Conservation (phyloP, 306 rosid species). For the Myrica gale region DNA sequence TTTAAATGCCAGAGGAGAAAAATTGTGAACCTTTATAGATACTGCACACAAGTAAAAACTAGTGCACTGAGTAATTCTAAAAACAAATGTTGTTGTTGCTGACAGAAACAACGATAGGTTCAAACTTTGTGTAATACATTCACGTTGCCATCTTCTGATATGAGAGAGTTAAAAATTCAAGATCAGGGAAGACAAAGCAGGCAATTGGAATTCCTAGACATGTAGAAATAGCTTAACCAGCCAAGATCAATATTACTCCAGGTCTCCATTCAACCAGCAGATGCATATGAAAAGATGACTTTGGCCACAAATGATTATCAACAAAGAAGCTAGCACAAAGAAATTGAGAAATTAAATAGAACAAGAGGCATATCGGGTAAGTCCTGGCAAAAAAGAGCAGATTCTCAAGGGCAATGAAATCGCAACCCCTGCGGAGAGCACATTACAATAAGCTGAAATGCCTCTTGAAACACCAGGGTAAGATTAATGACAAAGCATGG, state of each 20-base stretch:
- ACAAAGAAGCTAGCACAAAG: background rate
- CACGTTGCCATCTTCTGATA: no score
- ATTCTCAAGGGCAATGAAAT: slow-evolving; percentile 86
- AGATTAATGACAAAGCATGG: background rate
- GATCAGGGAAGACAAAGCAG: background rate
- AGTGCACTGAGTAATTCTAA: background rate
- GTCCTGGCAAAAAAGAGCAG: slow-evolving; percentile 75
- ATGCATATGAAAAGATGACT: background rate
- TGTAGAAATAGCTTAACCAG: background rate
- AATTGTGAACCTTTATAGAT: background rate
- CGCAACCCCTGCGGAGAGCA: slow-evolving; percentile 83
- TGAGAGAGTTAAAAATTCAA: background rate
- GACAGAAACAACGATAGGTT: background rate
- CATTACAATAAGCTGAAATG: slow-evolving; percentile 42
- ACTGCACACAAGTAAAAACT: background rate
- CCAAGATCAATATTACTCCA: background rate
- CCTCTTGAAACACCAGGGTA: background rate
- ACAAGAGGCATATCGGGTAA: slow-evolving; percentile 65
- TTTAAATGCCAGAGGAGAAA: no score
- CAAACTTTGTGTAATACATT: no score
- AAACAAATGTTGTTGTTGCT: background rate
- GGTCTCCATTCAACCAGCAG: background rate
- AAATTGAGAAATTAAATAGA: background rate
- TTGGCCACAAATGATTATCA: background rate
- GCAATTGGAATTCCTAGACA: background rate